phyloP scores from a whole-genome alignment of 1,139 yeast species.

The Scheffersomyces lignicola region DNA sequence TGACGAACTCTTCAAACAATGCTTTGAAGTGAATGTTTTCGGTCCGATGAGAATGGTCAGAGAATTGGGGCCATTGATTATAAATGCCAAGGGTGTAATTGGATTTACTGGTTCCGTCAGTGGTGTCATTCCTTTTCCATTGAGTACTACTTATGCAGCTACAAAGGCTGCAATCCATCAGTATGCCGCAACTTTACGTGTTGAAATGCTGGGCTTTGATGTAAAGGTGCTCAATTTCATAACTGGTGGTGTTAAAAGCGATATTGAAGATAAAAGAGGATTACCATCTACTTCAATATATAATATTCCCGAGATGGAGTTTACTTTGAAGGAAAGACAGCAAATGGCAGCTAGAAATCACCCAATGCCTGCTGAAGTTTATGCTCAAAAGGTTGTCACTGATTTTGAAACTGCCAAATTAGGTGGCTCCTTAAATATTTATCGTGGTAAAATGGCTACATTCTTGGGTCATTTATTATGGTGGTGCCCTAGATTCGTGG shows the following conservation, averaged over 20 bases:
- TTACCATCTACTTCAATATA: slow-evolving; percentile 58
- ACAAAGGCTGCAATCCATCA: slow-evolving; percentile 76
- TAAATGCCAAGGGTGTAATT: slow-evolving; percentile 68
- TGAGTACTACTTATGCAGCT: slow-evolving; percentile 66
- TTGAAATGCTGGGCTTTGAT: slow-evolving; percentile 72
- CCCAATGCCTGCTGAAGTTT: slow-evolving; percentile 59
- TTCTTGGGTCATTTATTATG: slow-evolving; percentile 33
- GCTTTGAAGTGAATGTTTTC: slow-evolving; percentile 68
- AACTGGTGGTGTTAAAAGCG: slow-evolving; percentile 64
- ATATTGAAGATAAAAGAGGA: slow-evolving; percentile 51
- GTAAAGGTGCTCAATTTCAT: slow-evolving; percentile 57
- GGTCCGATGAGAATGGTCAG: slow-evolving; percentile 67
- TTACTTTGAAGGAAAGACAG: slow-evolving; percentile 52
- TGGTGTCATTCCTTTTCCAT: slow-evolving; percentile 70
- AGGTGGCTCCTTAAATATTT: slow-evolving; percentile 42
- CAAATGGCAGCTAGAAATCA: slow-evolving; percentile 58
- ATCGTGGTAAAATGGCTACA: slow-evolving; percentile 55
- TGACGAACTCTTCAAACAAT: slow-evolving; percentile 53
- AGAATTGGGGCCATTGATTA: slow-evolving; percentile 56
- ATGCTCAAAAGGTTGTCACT: slow-evolving; percentile 54
- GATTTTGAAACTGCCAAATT: slow-evolving; percentile 46
- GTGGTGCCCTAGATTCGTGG: slow-evolving; percentile 49
- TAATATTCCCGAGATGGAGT: slow-evolving; percentile 48
- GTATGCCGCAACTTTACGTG: slow-evolving; percentile 59
- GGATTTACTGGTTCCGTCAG: slow-evolving; percentile 76